Base-by-base conservation (phyloP, 352 stramenopile species). In the Saprolegnia parasitica region DNA sequence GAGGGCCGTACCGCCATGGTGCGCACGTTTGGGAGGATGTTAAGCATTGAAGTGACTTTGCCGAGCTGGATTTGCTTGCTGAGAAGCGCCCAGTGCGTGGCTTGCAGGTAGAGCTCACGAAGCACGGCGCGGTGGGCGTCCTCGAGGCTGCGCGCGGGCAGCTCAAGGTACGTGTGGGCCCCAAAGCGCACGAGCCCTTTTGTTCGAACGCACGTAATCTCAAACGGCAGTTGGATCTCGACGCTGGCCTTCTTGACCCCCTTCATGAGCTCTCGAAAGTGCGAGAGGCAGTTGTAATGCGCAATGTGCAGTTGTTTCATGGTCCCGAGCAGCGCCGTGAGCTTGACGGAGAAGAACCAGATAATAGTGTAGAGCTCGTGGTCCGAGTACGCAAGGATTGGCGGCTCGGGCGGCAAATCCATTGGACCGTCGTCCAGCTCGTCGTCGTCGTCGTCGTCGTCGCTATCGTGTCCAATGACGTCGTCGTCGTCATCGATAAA, bases 231-330 rank as follows among this genome's bases (percentile, higher is more conserved):
- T 16, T 16, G 11, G 26, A 61, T 37, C 11, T 40, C 21, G 26
- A 37, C 16, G 23, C 20, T 61, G 9, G 32, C 26, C 23, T 61
- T 23, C 26, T 67, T 50, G 58, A 67, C 40, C 9, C 42, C n/a
- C 26, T 67, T 50, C 40, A 67, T 39, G 6, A 67, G 13, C 20
- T 13, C n/a, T 23, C 9, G 21, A 13, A 67, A 55, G 45, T 67
- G 40, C 13, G 5, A 24, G 11, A 42, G 23, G 0, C 8, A 26
- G 40, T 67, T 42, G 23, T 20, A 24, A 1, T 55, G n/a, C 40
- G 37, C 50, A 9, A 23, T 55, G 18, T 40, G 24, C 40, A 21
- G 40, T 11, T 20, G 16, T 13, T 67, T 67, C 58, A 56, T 56
- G 2, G 18, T 55, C 6, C 35, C 26, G 21, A 67, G 45, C 16